These are phyloP conservation scores for Madurella fahalii DNA, from an alignment of 2,329 filamentous ascomycete species.

Conservation along the genomic window DNA sequence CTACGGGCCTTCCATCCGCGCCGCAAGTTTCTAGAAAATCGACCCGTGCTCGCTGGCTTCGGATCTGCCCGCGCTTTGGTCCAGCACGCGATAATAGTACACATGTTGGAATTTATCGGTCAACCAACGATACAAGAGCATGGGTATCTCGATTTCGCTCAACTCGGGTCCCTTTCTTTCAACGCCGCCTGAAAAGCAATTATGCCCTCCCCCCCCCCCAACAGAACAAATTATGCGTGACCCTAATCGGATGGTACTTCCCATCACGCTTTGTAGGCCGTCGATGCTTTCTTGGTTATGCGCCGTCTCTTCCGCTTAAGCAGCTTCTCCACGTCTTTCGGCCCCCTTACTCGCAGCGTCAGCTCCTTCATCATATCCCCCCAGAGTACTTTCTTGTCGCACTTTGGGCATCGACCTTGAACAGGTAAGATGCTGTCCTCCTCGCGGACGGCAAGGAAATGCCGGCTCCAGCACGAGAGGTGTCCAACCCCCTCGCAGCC, in stretches of 20 bases:
- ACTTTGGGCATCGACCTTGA: constrained; percentile 67
- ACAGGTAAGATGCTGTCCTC: constrained; percentile 58
- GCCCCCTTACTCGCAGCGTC: constrained; percentile 66
- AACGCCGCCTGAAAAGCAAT: too few relatives aligned
- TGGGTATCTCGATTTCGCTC: too few relatives aligned
- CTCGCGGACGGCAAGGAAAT: constrained; percentile 40
- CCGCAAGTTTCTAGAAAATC: background rate
- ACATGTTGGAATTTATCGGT: too few relatives aligned
- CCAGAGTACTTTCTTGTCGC: constrained; percentile 63
- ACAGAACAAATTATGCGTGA: background rate
- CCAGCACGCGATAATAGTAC: too few relatives aligned
- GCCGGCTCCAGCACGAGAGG: constrained; percentile 54
- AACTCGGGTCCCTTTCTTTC: too few relatives aligned
- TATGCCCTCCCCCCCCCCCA: too few relatives aligned
- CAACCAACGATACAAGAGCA: too few relatives aligned
- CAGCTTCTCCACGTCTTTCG: constrained; percentile 65
- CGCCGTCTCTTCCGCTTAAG: constrained; percentile 48
- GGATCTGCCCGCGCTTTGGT: too few relatives aligned
- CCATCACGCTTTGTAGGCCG: constrained; percentile 13
- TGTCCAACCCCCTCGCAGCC: constrained; percentile 57
- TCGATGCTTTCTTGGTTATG: constrained; percentile 13
- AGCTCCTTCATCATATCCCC: constrained; percentile 76
- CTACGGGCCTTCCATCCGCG: background rate
- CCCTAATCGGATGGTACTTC: background rate
- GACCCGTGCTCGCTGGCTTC: background rate